phyloP scores from a whole-genome alignment of 2,329 filamentous ascomycete genomes.

The Fusarium sp. region DNA sequence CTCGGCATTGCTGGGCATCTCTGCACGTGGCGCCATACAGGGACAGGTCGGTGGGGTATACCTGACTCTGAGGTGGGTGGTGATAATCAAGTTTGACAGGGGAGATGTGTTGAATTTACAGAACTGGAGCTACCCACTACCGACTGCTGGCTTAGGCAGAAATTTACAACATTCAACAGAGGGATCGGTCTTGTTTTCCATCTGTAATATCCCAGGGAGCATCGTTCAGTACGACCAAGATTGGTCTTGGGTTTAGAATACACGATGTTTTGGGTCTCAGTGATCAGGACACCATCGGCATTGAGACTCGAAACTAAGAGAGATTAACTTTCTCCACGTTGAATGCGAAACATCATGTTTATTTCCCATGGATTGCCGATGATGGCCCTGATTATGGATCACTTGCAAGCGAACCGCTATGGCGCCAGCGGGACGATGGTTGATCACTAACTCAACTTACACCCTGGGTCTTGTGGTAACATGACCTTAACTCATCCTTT shows the following conservation, averaged over 20 bases:
- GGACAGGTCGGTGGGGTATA: constrained; percentile 40
- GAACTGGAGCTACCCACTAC: constrained; percentile 3
- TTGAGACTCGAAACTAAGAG: constrained; percentile 1
- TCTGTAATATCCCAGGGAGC: constrained; percentile 2
- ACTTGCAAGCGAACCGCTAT: constrained; percentile 20
- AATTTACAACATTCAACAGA: constrained; percentile 17
- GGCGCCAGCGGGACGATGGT: constrained; percentile 3
- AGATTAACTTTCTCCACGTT: constrained; percentile 27
- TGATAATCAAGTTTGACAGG: constrained; percentile 36
- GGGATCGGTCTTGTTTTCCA: neutral
- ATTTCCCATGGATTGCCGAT: constrained; percentile 10
- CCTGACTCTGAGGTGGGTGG: constrained; percentile 26
- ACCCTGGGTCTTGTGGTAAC: neutral
- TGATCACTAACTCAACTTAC: constrained; percentile 4
- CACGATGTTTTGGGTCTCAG: constrained; percentile 2
- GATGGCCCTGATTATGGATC: constrained; percentile 25
- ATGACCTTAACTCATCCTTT: neutral
- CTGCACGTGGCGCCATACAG: constrained; percentile 47
- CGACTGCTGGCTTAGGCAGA: constrained; percentile 29
- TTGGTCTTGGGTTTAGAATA: constrained; percentile 1
- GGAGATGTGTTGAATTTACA: constrained; percentile 9
- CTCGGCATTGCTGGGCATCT: constrained; percentile 40
- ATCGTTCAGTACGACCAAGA: neutral
- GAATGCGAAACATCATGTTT: constrained; percentile 33
- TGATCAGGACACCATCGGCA: constrained; percentile 11